phyloP scores from a whole-genome alignment of 768 basidiomycete species.

The Mycena latifolia region DNA sequence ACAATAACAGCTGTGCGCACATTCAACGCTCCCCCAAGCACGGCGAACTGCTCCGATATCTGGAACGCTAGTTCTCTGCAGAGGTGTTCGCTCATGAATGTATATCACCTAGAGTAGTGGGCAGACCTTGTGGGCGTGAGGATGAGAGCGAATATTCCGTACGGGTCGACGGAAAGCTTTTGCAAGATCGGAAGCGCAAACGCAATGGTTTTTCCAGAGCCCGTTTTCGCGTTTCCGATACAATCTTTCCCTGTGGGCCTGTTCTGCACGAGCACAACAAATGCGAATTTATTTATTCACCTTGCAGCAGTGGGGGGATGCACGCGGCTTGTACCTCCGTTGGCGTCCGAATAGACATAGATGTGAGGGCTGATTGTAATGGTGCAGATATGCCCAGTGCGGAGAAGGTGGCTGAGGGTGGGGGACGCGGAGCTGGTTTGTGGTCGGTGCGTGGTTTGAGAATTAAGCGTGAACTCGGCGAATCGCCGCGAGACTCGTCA shows the following conservation, averaged over 20 bases:
- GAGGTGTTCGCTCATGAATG: slow-evolving; percentile 1
- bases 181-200: slow-evolving; percentile 97
- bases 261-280: neutral
- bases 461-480: slow-evolving; percentile 12
- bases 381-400: slow-evolving; percentile 70
- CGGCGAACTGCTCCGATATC: slow-evolving; percentile 95
- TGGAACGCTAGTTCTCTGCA: slow-evolving; percentile 95
- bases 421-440: slow-evolving; percentile 23
- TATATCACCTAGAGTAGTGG: neutral
- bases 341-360: slow-evolving; percentile 88
- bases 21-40: slow-evolving; percentile 86
- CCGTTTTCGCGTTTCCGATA: slow-evolving; percentile 98
- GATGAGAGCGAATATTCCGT: slow-evolving; percentile 93
- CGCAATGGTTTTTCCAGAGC: slow-evolving; percentile 97
- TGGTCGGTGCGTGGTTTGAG: slow-evolving; percentile 27
- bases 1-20: slow-evolving; percentile 90
- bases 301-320: slow-evolving; percentile 87
- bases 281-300: slow-evolving; percentile 52
- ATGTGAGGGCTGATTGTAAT: slow-evolving; percentile 73
- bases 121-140: slow-evolving; percentile 94
- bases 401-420: slow-evolving; percentile 59
- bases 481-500: slow-evolving; percentile 24
- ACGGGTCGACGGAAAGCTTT: slow-evolving; percentile 88
- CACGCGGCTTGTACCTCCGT: slow-evolving; percentile 93
- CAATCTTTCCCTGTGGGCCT: slow-evolving; percentile 84